Conservation (phyloP, 225 moss, liverwort and hornwort genomes). For the Sphagnum tenellum region DNA sequence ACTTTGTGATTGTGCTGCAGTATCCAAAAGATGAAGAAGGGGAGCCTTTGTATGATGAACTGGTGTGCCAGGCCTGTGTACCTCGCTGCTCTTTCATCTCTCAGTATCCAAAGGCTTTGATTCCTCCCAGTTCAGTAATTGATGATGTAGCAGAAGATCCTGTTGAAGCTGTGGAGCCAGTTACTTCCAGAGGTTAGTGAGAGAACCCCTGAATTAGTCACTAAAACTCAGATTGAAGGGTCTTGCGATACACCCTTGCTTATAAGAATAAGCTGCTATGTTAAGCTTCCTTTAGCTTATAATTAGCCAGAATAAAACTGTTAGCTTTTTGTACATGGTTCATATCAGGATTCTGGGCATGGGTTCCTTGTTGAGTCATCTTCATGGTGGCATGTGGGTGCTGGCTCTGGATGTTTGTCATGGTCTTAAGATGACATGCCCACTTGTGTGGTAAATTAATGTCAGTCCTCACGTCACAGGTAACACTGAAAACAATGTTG, state of each 20-base stretch:
- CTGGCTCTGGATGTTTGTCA: too few relatives aligned
- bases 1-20: slow-evolving; percentile 17
- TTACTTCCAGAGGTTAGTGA: slow-evolving; percentile 20
- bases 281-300: not conserved
- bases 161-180: slow-evolving; percentile 14
- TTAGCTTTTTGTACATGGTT: not conserved
- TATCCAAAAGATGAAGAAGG: slow-evolving; percentile 79
- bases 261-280: not conserved
- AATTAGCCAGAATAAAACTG: not conserved
- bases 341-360: slow-evolving; percentile 4
- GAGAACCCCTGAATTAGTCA: too few relatives aligned
- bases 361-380: too few relatives aligned
- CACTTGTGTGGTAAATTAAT: too few relatives aligned
- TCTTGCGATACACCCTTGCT: not conserved
- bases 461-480: too few relatives aligned
- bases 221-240: not conserved
- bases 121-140: slow-evolving; percentile 20
- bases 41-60: slow-evolving; percentile 74
- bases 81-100: slow-evolving; percentile 54
- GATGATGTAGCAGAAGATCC: slow-evolving; percentile 22
- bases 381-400: too few relatives aligned
- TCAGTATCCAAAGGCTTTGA: slow-evolving; percentile 42
- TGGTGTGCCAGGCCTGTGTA: slow-evolving; percentile 65
- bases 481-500: too few relatives aligned
- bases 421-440: too few relatives aligned